phyloP scores from a whole-genome alignment of 768 basidiomycete genomes.

The Amanita thiersii region DNA sequence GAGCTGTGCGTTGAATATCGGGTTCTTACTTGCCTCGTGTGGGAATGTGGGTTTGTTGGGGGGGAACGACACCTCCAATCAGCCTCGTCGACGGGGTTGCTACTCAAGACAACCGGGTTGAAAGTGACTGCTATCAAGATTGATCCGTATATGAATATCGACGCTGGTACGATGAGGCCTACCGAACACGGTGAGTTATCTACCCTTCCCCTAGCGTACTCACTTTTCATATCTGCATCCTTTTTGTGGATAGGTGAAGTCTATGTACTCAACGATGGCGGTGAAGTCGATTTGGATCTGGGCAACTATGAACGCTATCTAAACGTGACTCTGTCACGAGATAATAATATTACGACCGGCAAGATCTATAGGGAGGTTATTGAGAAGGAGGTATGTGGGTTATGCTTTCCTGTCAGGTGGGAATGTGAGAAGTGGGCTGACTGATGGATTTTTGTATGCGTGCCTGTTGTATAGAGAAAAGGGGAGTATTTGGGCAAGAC shows the following conservation, averaged over 20 bases:
- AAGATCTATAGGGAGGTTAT: conserved; percentile 98
- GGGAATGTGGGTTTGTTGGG: background rate
- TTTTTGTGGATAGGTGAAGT: conserved; percentile 68
- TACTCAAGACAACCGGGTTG: conserved; percentile 90
- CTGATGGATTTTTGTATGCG: conserved; percentile 1
- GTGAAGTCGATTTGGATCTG: conserved; percentile 95
- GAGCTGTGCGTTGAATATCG: conserved; percentile 6
- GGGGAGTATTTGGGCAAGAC: conserved; percentile 94
- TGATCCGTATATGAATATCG: conserved; percentile 99
- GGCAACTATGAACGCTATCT: conserved; percentile 99
- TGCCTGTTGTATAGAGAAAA: conserved; percentile 42
- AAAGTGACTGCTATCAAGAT: conserved; percentile 99
- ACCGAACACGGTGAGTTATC: conserved; percentile 83
- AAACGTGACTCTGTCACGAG: conserved; percentile 85
- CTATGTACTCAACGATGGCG: conserved; percentile 96
- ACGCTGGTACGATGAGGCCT: conserved; percentile 98
- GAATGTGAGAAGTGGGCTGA: no score
- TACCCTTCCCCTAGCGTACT: background rate
- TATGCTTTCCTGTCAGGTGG: background rate
- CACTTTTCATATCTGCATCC: conserved; percentile 1
- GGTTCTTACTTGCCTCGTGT: background rate
- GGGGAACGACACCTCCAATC: conserved; percentile 8
- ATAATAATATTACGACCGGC: conserved; percentile 98
- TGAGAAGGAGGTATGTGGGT: conserved; percentile 76
- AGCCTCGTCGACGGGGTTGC: conserved; percentile 95